Percentiles rank a stretch among this genome's conserved stretches.
phyloP scores from a whole-genome alignment of 176 grass and related monocot genomes.

The Cenchrus fungigraminus region DNA sequence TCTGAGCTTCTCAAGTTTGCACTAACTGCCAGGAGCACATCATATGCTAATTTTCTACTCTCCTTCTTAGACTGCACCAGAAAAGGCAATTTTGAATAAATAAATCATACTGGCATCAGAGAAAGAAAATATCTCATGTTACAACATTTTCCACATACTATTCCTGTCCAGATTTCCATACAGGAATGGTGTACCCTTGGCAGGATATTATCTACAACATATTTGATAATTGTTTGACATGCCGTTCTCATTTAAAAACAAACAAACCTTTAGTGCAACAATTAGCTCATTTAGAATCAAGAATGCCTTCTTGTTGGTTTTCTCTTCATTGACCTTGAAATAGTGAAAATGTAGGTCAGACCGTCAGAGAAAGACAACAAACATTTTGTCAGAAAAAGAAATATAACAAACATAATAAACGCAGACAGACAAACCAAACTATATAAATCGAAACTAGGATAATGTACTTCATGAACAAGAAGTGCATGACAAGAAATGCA shows the following conservation, averaged over 20 bases:
- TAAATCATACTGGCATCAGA: slow-evolving; percentile 29
- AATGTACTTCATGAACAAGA: slow-evolving; percentile 31
- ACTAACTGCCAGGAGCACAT: slow-evolving; percentile 78
- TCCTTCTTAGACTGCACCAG: slow-evolving; percentile 83
- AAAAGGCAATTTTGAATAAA: slow-evolving; percentile 21
- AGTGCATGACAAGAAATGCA: slow-evolving; percentile 2
- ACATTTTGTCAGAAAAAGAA: neutral
- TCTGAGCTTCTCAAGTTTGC: slow-evolving; percentile 69
- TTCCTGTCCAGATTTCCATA: neutral
- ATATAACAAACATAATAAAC: slow-evolving; percentile 20
- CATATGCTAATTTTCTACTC: slow-evolving; percentile 86
- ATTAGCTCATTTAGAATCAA: slow-evolving; percentile 98
- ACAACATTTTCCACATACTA: slow-evolving; percentile 18
- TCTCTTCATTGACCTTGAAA: slow-evolving; percentile 90
- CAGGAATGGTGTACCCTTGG: slow-evolving; percentile 18
- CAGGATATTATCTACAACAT: slow-evolving; percentile 21
- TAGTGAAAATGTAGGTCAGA: slow-evolving; percentile 34
- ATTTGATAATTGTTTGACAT: slow-evolving; percentile 11
- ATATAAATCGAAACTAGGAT: slow-evolving; percentile 18
- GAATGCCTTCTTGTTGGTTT: slow-evolving; percentile 83
- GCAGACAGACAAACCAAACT: slow-evolving; percentile 23
- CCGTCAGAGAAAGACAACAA: slow-evolving; percentile 31
- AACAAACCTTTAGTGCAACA: slow-evolving; percentile 74
- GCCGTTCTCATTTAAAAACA: neutral
- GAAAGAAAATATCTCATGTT: neutral